phyloP scores from a whole-genome alignment of 176 grass and related monocot species.

The Raddia distichophylla region DNA sequence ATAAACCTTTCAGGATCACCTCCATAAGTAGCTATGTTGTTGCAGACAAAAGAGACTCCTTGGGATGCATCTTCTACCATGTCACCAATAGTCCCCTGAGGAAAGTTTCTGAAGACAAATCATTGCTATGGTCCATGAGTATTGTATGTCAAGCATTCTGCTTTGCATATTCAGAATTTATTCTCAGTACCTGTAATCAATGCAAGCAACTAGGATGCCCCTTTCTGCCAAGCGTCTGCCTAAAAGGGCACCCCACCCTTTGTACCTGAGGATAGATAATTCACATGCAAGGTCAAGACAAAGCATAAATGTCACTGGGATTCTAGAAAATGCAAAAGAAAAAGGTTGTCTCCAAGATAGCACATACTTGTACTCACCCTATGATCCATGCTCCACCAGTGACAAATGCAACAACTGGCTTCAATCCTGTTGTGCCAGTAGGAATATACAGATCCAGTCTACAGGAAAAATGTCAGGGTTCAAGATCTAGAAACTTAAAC shows the following conservation, averaged over 20 bases:
- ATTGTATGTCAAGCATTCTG: slow-evolving; percentile 24
- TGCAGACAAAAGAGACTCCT: slow-evolving; percentile 92
- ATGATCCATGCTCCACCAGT: slow-evolving; percentile 98
- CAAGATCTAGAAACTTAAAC: not conserved
- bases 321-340: not conserved
- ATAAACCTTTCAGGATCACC: slow-evolving; percentile 84
- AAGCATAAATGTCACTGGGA: slow-evolving; percentile 2
- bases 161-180: slow-evolving; percentile 12
- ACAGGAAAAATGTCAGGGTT: slow-evolving; percentile 26
- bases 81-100: slow-evolving; percentile 88
- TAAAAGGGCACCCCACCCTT: slow-evolving; percentile 98
- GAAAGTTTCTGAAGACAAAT: slow-evolving; percentile 82
- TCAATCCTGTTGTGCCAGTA: slow-evolving; percentile 41
- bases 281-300: not conserved
- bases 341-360: not conserved
- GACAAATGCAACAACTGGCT: slow-evolving; percentile 77
- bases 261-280: slow-evolving; percentile 66
- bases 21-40: slow-evolving; percentile 76
- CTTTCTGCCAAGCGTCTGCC: slow-evolving; percentile 93
- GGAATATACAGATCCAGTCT: slow-evolving; percentile 97
- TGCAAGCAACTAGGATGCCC: slow-evolving; percentile 88
- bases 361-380: slow-evolving; percentile 75
- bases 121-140: slow-evolving; percentile 29
- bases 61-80: slow-evolving; percentile 89
- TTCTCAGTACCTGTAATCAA: slow-evolving; percentile 83